These are phyloP conservation scores for Hymenochaete sp. DNA, from an alignment of 1,284 basidiomycete species.

Conservation along the genomic window DNA sequence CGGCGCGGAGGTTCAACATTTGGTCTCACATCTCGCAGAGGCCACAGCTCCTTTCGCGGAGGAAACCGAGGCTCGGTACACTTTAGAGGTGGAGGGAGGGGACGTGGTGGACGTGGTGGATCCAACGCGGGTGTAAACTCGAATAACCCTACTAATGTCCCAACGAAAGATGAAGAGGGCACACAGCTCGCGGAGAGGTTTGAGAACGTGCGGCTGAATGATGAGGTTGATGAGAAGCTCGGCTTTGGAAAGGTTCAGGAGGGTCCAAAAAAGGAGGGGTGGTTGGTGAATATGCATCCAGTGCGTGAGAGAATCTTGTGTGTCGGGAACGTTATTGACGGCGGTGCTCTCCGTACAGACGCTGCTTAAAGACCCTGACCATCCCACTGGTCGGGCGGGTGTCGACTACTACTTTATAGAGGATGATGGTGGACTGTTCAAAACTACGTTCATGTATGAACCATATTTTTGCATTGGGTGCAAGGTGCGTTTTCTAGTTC, in stretches of 20 bases:
- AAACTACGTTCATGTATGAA: conserved; percentile 86
- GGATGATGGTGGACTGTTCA: conserved; percentile 95
- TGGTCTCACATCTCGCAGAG: conserved; percentile 27
- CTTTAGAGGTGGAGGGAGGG: conserved; percentile 33
- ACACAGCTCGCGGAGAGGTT: conserved; percentile 77
- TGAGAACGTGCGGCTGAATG: conserved; percentile 63
- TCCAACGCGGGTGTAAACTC: conserved; percentile 33
- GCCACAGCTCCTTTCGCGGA: conserved; percentile 35
- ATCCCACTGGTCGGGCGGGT: conserved; percentile 74
- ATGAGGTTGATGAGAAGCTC: conserved; percentile 90
- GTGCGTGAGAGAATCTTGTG: too few relatives aligned
- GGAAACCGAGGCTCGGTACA: conserved; percentile 35
- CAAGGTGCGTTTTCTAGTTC: conserved; percentile 45
- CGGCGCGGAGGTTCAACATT: conserved; percentile 26
- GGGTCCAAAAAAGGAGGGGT: conserved; percentile 70
- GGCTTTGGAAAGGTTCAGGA: conserved; percentile 80
- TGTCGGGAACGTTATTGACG: background rate
- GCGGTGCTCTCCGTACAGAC: conserved; percentile 50
- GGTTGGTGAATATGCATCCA: conserved; percentile 99
- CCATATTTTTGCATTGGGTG: conserved; percentile 93
- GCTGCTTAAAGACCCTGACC: conserved; percentile 75
- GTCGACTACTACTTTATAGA: conserved; percentile 98
- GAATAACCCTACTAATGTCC: too few relatives aligned
- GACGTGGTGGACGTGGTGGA: conserved; percentile 45
- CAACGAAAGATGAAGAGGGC: conserved; percentile 78